A percentile compares a stretch with the other conserved stretches of the same genome.
Conservation (phyloP, 2,329 filamentous ascomycete genomes). For the Aspergillus neotritici region DNA sequence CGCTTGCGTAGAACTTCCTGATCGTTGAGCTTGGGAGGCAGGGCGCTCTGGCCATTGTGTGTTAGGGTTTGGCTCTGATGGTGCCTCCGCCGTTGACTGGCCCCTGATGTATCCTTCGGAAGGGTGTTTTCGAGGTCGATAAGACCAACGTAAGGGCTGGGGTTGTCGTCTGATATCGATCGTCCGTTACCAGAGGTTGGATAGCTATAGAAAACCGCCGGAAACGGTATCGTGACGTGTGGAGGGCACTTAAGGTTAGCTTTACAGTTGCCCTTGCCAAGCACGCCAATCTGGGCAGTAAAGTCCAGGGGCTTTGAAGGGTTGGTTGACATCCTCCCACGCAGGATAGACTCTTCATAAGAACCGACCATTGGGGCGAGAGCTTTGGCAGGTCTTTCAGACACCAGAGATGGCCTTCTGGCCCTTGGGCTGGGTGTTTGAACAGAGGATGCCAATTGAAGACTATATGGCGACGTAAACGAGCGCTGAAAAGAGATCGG, state of each 20-base stretch:
- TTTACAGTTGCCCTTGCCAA: constrained; percentile 86
- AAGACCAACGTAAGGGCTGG: constrained; percentile 91
- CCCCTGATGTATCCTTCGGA: constrained; percentile 40
- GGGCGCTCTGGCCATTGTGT: constrained; percentile 7
- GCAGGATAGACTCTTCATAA: constrained; percentile 93
- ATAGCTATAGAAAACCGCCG: constrained; percentile 95
- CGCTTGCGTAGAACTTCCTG: constrained; percentile 39
- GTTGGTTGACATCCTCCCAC: constrained; percentile 92
- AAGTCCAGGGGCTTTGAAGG: constrained; percentile 91
- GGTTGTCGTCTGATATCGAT: constrained; percentile 69
- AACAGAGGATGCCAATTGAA: constrained; percentile 44
- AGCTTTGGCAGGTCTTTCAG: constrained; percentile 70
- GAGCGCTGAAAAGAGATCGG: constrained; percentile 67
- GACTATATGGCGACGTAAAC: constrained; percentile 55
- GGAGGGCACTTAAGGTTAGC: constrained; percentile 76
- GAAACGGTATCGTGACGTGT: constrained; percentile 85
- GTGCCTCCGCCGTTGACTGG: constrained; percentile 36
- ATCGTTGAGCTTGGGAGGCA: constrained; percentile 11
- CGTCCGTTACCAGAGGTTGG: constrained; percentile 59
- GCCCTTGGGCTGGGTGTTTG: constrained; percentile 35
- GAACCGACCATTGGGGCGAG: constrained; percentile 96
- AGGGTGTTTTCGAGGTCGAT: constrained; percentile 85
- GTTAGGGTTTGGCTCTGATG: constrained; percentile 26
- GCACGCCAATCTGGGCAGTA: constrained; percentile 86
- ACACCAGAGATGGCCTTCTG: constrained; percentile 64